Evolutionary conservation across 345 rosid species (phyloP), one percentile per base, ranked within the genome.

Genomic region (Citrus cavaleriei): DNA sequence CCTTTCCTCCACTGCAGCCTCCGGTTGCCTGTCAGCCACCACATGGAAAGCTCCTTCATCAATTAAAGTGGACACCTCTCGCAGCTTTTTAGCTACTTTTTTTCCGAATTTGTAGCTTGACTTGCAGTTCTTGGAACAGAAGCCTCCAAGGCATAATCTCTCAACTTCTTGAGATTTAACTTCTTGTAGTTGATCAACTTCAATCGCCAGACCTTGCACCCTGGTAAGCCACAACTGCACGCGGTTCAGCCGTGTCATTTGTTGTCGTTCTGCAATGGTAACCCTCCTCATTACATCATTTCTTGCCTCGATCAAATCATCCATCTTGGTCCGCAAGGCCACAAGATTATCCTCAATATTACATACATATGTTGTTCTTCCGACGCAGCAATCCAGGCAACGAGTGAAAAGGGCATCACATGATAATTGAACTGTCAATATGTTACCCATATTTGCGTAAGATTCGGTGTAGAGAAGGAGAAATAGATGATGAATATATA

Each of bases 71-170:
- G 42, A 4, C 24, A 62, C 76, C 7, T 0, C 34, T 40, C 16
- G 10, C 21, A 78, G 32, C 62, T 13, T 40, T n/a, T 62, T 13
- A 13, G 19, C 16, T 6, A 78, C 70, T 22, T 37, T 62, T 46
- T 69, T 60, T 3, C 75, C 69, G 6, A 78, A 27, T 68, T 19
- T 78, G 80, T 59, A 78, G 46, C 22, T 60, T 46, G 51, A 46
- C 51, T 46, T 12, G 51, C 51, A 46, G 51, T 3, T 46, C 51
- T 46, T 46, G 18, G 78, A 62, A 27, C 78, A 72, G 24, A 4
- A 76, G 32, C 72, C 64, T n/a, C 54, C 71, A 10, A 68, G 51
- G 12, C 71, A 38, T 7, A 68, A 22, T 21, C 12, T 38, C 71
- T 38, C 51, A 2, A n/a, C 25, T 38, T 68, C 71, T 0, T 22